Evolutionary conservation across 495 filamentous ascomycete species (phyloP).

Genomic region (Penicillium daleae): DNA sequence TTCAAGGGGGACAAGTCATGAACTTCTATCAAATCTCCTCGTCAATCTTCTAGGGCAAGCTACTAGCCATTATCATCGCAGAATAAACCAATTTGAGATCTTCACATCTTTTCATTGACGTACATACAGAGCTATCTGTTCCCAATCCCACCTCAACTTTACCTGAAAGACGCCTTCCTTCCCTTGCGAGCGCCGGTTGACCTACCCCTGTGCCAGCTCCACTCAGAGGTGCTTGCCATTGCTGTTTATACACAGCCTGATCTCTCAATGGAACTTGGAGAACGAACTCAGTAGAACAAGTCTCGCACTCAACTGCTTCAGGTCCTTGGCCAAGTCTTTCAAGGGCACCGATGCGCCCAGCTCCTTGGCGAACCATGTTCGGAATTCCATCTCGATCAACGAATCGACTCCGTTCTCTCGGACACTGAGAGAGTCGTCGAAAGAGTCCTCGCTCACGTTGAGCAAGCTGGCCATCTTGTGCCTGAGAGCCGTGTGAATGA

Average conservation of each 20-base stretch:
- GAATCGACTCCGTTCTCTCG: background rate
- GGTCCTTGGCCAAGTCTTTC: background rate
- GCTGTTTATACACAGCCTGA: too few species aligned
- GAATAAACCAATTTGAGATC: too few species aligned
- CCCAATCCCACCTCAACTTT: too few species aligned
- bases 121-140: too few species aligned
- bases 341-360: background rate
- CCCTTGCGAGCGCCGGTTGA: background rate
- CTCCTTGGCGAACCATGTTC: slow-evolving; percentile 1
- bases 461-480: background rate
- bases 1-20: too few species aligned
- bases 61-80: too few species aligned
- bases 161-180: background rate
- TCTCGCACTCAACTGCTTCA: background rate
- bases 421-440: background rate
- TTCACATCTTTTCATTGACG: too few species aligned
- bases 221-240: too few species aligned
- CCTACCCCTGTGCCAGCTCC: too few species aligned
- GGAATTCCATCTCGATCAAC: background rate
- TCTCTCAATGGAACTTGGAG: background rate
- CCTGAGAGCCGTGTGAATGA: background rate
- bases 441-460: background rate
- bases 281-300: background rate
- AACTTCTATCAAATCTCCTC: too few species aligned
- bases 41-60: too few species aligned